Conservation (phyloP, 805 yeast species). For the Candida mattraensis region DNA sequence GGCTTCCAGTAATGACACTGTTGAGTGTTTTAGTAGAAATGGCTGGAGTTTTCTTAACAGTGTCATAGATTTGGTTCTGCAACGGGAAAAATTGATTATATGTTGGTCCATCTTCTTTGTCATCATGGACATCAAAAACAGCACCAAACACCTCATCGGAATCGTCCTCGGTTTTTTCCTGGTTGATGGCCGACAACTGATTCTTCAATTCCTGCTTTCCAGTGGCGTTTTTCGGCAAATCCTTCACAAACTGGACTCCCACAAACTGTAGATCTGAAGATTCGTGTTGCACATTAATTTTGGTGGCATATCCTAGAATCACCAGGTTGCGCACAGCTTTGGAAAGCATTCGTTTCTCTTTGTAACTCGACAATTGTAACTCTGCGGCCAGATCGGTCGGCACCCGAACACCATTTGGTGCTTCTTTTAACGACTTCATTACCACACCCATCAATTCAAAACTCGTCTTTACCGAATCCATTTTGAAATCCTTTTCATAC, state of each 20-base stretch:
- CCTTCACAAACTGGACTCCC: conserved; percentile 27
- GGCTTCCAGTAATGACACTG: conserved; percentile 51
- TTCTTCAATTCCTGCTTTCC: conserved; percentile 8
- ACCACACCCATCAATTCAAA: conserved; percentile 32
- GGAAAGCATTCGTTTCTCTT: conserved; percentile 36
- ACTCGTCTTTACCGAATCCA: conserved; percentile 20
- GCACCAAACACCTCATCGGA: conserved; percentile 37
- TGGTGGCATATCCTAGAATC: conserved; percentile 27
- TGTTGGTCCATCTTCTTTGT: conserved; percentile 26
- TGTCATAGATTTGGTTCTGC: conserved; percentile 59
- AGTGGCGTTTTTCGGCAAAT: conserved; percentile 19
- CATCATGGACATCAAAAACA: conserved; percentile 25
- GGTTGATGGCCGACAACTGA: conserved; percentile 12
- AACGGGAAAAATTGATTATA: conserved; percentile 61
- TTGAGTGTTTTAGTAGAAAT: conserved; percentile 58
- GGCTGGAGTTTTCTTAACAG: conserved; percentile 47
- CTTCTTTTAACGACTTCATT: conserved; percentile 50
- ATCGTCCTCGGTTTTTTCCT: conserved; percentile 13
- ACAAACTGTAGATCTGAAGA: conserved; percentile 22
- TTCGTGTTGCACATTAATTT: conserved; percentile 27
- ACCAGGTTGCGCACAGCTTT: conserved; percentile 53
- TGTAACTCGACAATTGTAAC: conserved; percentile 46
- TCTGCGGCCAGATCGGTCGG: conserved; percentile 62
- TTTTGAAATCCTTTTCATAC: conserved; percentile 30
- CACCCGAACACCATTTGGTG: conserved; percentile 61